Conservation (phyloP, 139 green algal genomes). For the Coccomyxa sp. region DNA sequence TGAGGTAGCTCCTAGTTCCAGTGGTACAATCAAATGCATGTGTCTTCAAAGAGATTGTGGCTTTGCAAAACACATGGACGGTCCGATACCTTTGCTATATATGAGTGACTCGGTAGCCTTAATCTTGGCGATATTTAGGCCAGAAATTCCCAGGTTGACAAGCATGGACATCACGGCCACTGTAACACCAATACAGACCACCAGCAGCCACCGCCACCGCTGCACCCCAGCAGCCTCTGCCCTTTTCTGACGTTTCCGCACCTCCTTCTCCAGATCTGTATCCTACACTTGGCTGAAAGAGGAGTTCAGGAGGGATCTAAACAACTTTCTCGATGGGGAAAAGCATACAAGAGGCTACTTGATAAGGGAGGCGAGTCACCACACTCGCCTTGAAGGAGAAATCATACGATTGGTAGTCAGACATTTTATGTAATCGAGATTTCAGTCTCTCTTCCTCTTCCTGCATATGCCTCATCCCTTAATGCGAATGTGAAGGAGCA, state of each 20-base stretch:
- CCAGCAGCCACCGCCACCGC: neutral
- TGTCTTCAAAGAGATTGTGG: neutral
- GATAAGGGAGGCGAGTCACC: neutral
- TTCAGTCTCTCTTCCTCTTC: neutral
- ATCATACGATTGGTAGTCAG: neutral
- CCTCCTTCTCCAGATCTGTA: neutral
- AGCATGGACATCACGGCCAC: neutral
- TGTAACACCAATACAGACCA: neutral
- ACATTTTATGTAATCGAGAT: neutral
- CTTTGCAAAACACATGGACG: neutral
- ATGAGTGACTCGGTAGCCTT: neutral
- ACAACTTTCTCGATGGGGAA: neutral
- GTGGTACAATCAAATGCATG: neutral
- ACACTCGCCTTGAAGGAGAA: slow-evolving; percentile 1
- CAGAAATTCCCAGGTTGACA: neutral
- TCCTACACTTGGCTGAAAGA: neutral
- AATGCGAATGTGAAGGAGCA: no score
- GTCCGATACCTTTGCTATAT: neutral
- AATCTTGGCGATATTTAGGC: neutral
- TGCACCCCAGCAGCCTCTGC: neutral
- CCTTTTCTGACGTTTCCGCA: neutral
- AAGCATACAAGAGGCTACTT: neutral
- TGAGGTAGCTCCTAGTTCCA: neutral
- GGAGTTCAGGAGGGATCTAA: neutral
- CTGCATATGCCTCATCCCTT: neutral